phyloP scores from a whole-genome alignment of 2,329 filamentous ascomycete species.

The Drechmeria coniospora region DNA sequence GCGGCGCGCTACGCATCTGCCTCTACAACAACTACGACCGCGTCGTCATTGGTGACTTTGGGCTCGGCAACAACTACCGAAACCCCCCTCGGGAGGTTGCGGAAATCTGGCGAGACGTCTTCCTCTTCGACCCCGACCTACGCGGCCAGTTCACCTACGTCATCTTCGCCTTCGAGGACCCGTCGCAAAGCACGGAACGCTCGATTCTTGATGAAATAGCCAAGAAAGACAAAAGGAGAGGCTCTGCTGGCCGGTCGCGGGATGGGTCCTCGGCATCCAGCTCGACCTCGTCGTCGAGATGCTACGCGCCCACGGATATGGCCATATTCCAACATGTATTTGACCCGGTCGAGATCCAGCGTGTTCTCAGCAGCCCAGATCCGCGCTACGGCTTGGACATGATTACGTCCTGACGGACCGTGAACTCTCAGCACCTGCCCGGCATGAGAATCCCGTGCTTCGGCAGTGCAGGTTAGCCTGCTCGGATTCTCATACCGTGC shows the following conservation, averaged over 20 bases:
- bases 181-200: slow-evolving; percentile 34
- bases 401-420: slow-evolving; percentile 26
- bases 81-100: slow-evolving; percentile 52
- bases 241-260: slow-evolving; percentile 19
- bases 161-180: slow-evolving; percentile 49
- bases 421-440: no score
- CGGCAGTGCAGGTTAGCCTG: no score
- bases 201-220: slow-evolving; percentile 38
- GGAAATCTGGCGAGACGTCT: slow-evolving; percentile 49
- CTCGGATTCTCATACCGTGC: no score
- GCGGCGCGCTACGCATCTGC: slow-evolving; percentile 54
- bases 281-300: slow-evolving; percentile 12
- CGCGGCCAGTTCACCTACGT: slow-evolving; percentile 45
- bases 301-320: slow-evolving; percentile 26
- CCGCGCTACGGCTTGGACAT: slow-evolving; percentile 39
- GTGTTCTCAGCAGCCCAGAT: slow-evolving; percentile 34
- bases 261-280: slow-evolving; percentile 13
- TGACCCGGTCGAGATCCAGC: slow-evolving; percentile 30
- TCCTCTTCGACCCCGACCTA: slow-evolving; percentile 47
- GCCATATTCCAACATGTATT: slow-evolving; percentile 41
- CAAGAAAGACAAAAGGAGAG: slow-evolving; percentile 29
- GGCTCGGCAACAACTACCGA: slow-evolving; percentile 45
- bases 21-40: slow-evolving; percentile 40
- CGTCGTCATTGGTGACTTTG: slow-evolving; percentile 49
- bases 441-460: no score